Evolutionary conservation across 2,329 filamentous ascomycete genomes (phyloP).

Genomic region (Neospermospora avenae): DNA sequence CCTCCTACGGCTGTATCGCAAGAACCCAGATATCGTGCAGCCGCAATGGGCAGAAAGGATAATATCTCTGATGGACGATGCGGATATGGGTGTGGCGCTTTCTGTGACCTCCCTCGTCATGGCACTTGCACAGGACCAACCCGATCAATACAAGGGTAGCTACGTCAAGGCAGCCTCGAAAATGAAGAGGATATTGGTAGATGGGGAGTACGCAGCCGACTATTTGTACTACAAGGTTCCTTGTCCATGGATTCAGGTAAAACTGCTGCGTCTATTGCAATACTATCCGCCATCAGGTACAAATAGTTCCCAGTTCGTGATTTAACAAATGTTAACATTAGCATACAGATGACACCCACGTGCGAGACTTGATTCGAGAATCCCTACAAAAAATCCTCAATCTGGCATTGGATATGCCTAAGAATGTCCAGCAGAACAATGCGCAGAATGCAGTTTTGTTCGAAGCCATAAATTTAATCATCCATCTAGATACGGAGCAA

Average conservation of each 20-base stretch:
- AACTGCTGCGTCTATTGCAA: slow-evolving; percentile 84
- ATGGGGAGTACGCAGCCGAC: slow-evolving; percentile 83
- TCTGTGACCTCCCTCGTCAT: slow-evolving; percentile 96
- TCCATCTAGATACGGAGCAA: slow-evolving; percentile 93
- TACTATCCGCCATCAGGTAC: slow-evolving; percentile 92
- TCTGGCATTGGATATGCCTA: slow-evolving; percentile 85
- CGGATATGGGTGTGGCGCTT: slow-evolving; percentile 87
- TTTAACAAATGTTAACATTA: neutral
- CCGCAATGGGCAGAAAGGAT: slow-evolving; percentile 97
- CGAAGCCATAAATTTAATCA: slow-evolving; percentile 97
- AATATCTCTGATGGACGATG: slow-evolving; percentile 97
- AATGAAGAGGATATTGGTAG: slow-evolving; percentile 84
- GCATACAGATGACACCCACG: slow-evolving; percentile 78
- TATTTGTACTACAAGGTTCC: slow-evolving; percentile 99
- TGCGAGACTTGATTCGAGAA: slow-evolving; percentile 87
- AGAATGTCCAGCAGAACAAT: slow-evolving; percentile 99
- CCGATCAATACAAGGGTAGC: slow-evolving; percentile 90
- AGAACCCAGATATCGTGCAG: slow-evolving; percentile 89
- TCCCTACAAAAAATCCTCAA: slow-evolving; percentile 90
- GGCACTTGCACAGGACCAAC: slow-evolving; percentile 87
- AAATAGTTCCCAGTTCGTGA: slow-evolving; percentile 23
- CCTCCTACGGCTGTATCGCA: slow-evolving; percentile 87
- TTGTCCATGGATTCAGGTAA: slow-evolving; percentile 97
- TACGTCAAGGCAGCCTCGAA: slow-evolving; percentile 91
- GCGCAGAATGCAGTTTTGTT: slow-evolving; percentile 97